A percentile compares a stretch with the other conserved stretches of the same genome.
Conservation (phyloP, 139 green algal species). For the Diplosphaera chodatii region DNA sequence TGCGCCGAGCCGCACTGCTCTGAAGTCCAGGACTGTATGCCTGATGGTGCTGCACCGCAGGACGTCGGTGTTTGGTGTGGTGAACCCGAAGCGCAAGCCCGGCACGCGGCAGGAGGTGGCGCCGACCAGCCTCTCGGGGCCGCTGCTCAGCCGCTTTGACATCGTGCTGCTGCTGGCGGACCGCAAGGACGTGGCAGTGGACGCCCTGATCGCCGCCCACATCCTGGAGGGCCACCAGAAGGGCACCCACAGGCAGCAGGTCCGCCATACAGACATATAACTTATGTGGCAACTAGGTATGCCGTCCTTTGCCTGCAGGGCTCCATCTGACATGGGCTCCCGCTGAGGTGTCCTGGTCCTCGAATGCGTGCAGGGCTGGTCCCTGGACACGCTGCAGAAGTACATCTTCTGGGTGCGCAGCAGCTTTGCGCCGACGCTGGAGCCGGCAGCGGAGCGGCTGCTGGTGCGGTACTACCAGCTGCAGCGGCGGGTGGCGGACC, state of each 20-base stretch:
- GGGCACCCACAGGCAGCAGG: background rate
- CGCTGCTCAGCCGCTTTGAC: slow-evolving; percentile 85
- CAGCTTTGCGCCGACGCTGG: slow-evolving; percentile 39
- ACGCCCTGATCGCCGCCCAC: slow-evolving; percentile 60
- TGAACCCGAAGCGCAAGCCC: slow-evolving; percentile 54
- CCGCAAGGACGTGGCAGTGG: slow-evolving; percentile 48
- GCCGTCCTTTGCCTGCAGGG: too few relatives aligned
- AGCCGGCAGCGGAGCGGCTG: slow-evolving; percentile 44
- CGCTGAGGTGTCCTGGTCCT: too few relatives aligned
- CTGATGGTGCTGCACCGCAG: too few relatives aligned
- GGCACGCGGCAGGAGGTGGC: slow-evolving; percentile 15
- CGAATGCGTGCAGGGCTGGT: slow-evolving; percentile 57
- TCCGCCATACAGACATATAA: too few relatives aligned
- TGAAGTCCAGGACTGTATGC: too few relatives aligned
- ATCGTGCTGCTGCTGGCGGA: slow-evolving; percentile 77
- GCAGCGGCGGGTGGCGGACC: slow-evolving; percentile 31
- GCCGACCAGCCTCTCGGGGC: slow-evolving; percentile 19
- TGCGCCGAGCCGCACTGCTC: too few relatives aligned
- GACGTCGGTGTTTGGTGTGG: slow-evolving; percentile 58
- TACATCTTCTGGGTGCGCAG: slow-evolving; percentile 73
- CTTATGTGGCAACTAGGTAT: too few relatives aligned
- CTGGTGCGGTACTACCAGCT: slow-evolving; percentile 71
- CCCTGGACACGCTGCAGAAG: slow-evolving; percentile 45
- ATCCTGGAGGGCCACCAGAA: slow-evolving; percentile 55
- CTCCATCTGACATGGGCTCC: too few relatives aligned